Conservation (phyloP, 306 rosid genomes). For the Rubus idaeus region DNA sequence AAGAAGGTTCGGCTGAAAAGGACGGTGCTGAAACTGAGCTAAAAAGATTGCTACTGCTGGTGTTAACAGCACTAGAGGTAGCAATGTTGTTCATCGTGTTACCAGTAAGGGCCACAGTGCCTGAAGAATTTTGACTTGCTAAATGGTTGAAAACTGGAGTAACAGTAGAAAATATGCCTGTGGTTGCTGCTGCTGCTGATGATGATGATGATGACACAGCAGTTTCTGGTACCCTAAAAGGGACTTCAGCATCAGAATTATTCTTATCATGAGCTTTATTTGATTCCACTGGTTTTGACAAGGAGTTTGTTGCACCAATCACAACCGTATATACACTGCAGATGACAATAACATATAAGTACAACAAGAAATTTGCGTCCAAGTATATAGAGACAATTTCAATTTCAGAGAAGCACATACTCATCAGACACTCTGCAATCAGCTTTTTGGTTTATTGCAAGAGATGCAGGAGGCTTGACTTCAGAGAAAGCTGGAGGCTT, state of each 20-base stretch:
- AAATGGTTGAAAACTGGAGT: slow-evolving; percentile 34
- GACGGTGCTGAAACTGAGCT: slow-evolving; percentile 32
- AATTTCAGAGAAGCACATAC: slow-evolving; percentile 27
- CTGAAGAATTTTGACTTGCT: slow-evolving; percentile 43
- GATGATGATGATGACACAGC: slow-evolving; percentile 42
- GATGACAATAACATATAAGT: neutral
- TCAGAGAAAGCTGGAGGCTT: slow-evolving; percentile 34
- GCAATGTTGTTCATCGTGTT: slow-evolving; percentile 8
- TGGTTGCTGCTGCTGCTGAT: slow-evolving; percentile 30
- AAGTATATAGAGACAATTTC: neutral
- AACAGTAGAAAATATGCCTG: slow-evolving; percentile 35
- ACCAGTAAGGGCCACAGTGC: slow-evolving; percentile 30
- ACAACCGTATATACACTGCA: slow-evolving; percentile 52
- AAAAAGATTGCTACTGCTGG: slow-evolving; percentile 21
- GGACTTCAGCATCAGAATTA: slow-evolving; percentile 33
- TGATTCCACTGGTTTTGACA: slow-evolving; percentile 33
- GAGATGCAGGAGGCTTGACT: slow-evolving; percentile 28
- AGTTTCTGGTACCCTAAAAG: slow-evolving; percentile 39
- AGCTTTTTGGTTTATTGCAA: slow-evolving; percentile 29
- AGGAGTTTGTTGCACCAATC: slow-evolving; percentile 28
- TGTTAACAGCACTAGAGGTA: slow-evolving; percentile 18
- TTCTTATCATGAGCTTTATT: slow-evolving; percentile 41
- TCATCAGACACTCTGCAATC: slow-evolving; percentile 28
- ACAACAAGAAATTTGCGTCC: neutral
- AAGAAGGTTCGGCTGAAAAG: slow-evolving; percentile 23